Base-by-base conservation (phyloP, 2,329 filamentous ascomycete genomes). In the Cyanodermella asteris region DNA sequence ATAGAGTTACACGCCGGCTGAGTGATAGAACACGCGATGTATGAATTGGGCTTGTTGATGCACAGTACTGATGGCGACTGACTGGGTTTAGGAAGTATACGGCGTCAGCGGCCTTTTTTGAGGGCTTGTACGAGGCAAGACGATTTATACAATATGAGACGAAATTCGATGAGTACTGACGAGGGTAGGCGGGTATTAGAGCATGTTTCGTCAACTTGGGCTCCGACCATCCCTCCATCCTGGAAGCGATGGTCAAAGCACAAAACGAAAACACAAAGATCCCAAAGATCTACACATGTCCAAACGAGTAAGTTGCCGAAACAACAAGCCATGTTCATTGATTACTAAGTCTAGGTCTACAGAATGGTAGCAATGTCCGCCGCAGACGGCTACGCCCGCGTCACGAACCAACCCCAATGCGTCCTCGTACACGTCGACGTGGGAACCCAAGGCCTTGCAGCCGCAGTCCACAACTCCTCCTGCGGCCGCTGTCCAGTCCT, bases 321-420 rank as follows among this genome's bases (percentile, higher is more conserved):
- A 12, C 7, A 5, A 6, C 7, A 12, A 11, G 6, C 8, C 18
- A 8, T 6, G 15, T 8, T 7, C 7, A n/a, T 18, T 8, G 7
- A 11, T 36, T 34, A 1, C 24, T 43, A 2, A 16, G 13, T 6
- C 38, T 34, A 0, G 36, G 36, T 12, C 36, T 39, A 0, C 35
- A 32, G 78, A 68, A 82, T 82, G 74, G 75, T 82, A 5, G 76
- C 76, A 14, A 61, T 84, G 38, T 82, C 74, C 30, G 77, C 80
- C 71, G 76, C 76, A 9, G 76, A 84, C 44, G 76, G 76, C 25
- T 81, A 76, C 40, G 74, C 76, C 18, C 61, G 73, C 16, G 46
- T 76, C 18, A 77, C 70, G 5, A 64, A 65, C 26, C 64, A 73
- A 36, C 72, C 74, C 0, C 75, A 82, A 47, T 72, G 65, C 31